Evolutionary conservation across 208 protist species (phyloP).

Genomic region (Crithidia fasciculata): DNA sequence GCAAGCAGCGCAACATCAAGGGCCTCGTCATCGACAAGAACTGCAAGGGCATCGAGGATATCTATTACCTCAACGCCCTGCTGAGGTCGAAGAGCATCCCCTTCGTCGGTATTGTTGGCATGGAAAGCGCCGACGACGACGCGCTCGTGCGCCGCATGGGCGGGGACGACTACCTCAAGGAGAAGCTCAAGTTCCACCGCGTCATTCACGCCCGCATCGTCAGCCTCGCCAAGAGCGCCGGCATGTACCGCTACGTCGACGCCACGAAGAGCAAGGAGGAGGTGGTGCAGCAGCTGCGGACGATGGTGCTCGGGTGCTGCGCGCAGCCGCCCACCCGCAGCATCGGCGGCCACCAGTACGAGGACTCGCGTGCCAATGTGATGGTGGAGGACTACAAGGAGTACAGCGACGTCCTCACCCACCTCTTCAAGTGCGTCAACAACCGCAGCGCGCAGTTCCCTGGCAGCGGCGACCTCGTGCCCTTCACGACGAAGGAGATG

Average conservation of each 20-base stretch:
- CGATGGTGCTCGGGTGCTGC: conserved; percentile 82
- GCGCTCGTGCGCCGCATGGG: conserved; percentile 76
- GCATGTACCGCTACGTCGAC: conserved; percentile 85
- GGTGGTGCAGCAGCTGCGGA: conserved; percentile 69
- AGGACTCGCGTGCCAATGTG: conserved; percentile 51
- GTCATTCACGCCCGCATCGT: conserved; percentile 81
- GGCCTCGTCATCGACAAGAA: conserved; percentile 91
- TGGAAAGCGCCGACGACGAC: conserved; percentile 74
- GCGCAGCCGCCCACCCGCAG: conserved; percentile 66
- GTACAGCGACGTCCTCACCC: conserved; percentile 68
- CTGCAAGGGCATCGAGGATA: conserved; percentile 83
- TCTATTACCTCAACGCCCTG: conserved; percentile 83
- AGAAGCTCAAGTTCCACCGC: conserved; percentile 88
- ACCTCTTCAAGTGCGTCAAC: conserved; percentile 65
- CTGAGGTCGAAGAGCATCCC: conserved; percentile 74
- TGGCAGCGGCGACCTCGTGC: conserved; percentile 52
- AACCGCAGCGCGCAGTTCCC: conserved; percentile 65
- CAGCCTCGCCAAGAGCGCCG: conserved; percentile 64
- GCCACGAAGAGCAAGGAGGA: conserved; percentile 71
- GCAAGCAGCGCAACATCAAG: conserved; percentile 63
- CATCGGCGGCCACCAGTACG: conserved; percentile 70
- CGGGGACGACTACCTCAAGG: conserved; percentile 59
- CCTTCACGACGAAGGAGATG: conserved; percentile 75
- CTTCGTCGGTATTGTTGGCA: conserved; percentile 84
- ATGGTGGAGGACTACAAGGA: conserved; percentile 79